These are phyloP conservation scores for Chaetothyriales sp. DNA, from an alignment of 2,329 filamentous ascomycete genomes.

Conservation along the genomic window DNA sequence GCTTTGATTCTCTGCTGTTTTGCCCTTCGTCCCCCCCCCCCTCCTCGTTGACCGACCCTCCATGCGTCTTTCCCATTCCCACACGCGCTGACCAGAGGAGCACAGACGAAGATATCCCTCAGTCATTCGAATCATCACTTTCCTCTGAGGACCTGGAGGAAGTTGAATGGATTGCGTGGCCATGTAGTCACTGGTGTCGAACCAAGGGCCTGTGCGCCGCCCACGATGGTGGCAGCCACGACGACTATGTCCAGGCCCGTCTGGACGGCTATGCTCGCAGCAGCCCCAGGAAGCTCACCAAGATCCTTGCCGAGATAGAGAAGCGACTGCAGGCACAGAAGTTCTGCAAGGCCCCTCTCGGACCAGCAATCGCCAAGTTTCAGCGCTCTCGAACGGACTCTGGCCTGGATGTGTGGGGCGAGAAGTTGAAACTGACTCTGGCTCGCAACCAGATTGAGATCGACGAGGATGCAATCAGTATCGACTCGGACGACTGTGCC, in stretches of 20 bases:
- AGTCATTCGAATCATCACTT: constrained; percentile 16
- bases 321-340: constrained; percentile 14
- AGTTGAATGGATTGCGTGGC: constrained; percentile 15
- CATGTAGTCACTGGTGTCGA: constrained; percentile 15
- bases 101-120: constrained; percentile 12
- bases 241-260: constrained; percentile 10
- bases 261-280: constrained; percentile 14
- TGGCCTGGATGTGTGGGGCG: constrained; percentile 15
- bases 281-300: constrained; percentile 12
- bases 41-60: neutral
- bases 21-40: neutral
- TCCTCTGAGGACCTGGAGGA: constrained; percentile 13
- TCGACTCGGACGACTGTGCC: constrained; percentile 10
- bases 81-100: neutral
- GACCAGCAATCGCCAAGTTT: constrained; percentile 9
- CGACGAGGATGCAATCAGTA: constrained; percentile 9
- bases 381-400: constrained; percentile 9
- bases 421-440: constrained; percentile 11
- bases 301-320: constrained; percentile 15
- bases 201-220: constrained; percentile 14
- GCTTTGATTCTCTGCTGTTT: constrained; percentile 1
- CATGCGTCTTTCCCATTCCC: too few species aligned
- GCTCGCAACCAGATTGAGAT: neutral
- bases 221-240: constrained; percentile 11
- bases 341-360: constrained; percentile 12